These are phyloP conservation scores for Vishniacozyma victoriae DNA, from an alignment of 768 basidiomycete genomes.

Conservation along the genomic window DNA sequence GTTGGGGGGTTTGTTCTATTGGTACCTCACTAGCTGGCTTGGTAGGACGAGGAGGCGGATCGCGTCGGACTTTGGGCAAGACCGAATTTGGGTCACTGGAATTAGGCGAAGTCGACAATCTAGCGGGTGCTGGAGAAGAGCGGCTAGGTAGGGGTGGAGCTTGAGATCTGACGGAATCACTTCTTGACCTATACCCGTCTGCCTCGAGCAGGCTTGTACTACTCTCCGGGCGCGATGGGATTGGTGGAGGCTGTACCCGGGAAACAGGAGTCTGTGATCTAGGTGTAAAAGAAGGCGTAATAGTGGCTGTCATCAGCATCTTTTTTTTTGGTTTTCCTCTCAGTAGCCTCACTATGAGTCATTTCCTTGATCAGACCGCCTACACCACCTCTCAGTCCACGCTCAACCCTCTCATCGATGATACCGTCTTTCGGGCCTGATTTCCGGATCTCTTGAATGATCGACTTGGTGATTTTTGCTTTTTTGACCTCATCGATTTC, in stretches of 20 bases:
- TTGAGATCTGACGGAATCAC: not conserved
- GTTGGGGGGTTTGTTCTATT: not conserved
- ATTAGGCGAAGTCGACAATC: not conserved
- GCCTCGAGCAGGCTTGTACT: not conserved
- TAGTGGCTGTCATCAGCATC: not conserved
- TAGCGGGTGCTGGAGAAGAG: not conserved
- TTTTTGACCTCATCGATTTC: slow-evolving; percentile 73
- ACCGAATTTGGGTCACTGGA: not conserved
- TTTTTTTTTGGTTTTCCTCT: not conserved
- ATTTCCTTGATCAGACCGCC: slow-evolving; percentile 8
- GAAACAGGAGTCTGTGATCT: too few species aligned
- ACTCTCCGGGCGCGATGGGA: not conserved
- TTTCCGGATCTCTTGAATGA: slow-evolving; percentile 12
- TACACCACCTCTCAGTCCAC: slow-evolving; percentile 8
- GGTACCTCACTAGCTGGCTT: not conserved
- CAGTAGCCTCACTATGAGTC: slow-evolving; percentile 7
- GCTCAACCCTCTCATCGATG: slow-evolving; percentile 18
- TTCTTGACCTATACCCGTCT: not conserved
- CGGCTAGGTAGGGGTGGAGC: not conserved
- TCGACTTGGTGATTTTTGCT: slow-evolving; percentile 51
- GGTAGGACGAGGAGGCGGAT: not conserved
- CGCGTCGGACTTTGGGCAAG: not conserved
- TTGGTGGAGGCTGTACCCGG: not conserved
- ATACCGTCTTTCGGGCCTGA: slow-evolving; percentile 1
- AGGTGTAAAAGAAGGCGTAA: slow-evolving; percentile 2